phyloP scores from a whole-genome alignment of 2,329 filamentous ascomycete genomes.

The Lecanoromycetidae sp. region DNA sequence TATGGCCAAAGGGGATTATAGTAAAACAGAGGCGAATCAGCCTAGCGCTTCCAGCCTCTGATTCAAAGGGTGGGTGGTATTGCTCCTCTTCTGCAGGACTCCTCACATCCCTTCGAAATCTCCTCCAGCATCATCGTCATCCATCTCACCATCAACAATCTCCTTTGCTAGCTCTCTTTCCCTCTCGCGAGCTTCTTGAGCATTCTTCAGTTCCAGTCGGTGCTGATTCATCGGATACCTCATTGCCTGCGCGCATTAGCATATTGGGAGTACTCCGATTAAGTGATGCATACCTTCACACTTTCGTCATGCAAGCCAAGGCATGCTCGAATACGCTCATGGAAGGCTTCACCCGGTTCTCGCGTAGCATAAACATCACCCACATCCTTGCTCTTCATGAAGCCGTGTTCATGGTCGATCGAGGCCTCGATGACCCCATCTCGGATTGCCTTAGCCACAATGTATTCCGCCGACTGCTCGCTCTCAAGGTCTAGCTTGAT shows the following conservation, averaged over 20 bases:
- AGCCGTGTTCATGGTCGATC: slow-evolving; percentile 84
- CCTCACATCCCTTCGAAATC: slow-evolving; percentile 84
- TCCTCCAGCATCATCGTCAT: slow-evolving; percentile 89
- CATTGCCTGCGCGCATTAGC: slow-evolving; percentile 59
- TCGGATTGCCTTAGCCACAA: slow-evolving; percentile 94
- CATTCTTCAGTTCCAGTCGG: slow-evolving; percentile 90
- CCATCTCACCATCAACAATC: slow-evolving; percentile 93
- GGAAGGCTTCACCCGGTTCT: slow-evolving; percentile 93
- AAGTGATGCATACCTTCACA: slow-evolving; percentile 60
- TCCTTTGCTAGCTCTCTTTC: slow-evolving; percentile 97
- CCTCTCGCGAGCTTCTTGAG: slow-evolving; percentile 91
- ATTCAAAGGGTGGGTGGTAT: slow-evolving; percentile 3
- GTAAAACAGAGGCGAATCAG: slow-evolving; percentile 10
- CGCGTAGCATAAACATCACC: slow-evolving; percentile 92
- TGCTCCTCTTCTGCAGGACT: not conserved
- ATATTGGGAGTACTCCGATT: slow-evolving; percentile 1
- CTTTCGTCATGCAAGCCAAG: slow-evolving; percentile 91
- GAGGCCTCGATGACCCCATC: slow-evolving; percentile 96
- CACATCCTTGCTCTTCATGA: slow-evolving; percentile 97
- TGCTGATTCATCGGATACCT: slow-evolving; percentile 99
- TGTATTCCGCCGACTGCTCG: slow-evolving; percentile 97
- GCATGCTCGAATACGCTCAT: slow-evolving; percentile 88
- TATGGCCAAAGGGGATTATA: not conserved
- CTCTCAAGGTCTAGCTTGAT: slow-evolving; percentile 85
- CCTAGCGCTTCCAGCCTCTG: not conserved